Conservation (phyloP, 2,329 filamentous ascomycete species). For the Tolypocladium nubicola region DNA sequence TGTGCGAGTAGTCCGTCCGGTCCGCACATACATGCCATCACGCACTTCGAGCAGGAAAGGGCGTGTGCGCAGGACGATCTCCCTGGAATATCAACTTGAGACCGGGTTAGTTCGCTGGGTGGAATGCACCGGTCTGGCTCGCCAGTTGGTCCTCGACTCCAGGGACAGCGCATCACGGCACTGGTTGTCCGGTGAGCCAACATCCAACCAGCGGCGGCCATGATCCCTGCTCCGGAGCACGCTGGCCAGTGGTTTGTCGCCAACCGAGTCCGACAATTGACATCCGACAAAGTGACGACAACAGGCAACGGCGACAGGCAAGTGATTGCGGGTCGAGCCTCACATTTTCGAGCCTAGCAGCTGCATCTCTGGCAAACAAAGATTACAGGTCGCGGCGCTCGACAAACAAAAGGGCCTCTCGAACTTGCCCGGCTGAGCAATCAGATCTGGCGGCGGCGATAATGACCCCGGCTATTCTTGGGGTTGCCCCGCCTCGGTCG, state of each 20-base stretch:
- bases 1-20: too few relatives aligned
- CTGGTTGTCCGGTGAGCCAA: not conserved
- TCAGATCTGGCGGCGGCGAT: not conserved
- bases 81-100: not conserved
- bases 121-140: not conserved
- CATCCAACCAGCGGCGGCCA: not conserved
- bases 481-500: not conserved
- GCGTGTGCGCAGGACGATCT: not conserved
- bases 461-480: not conserved
- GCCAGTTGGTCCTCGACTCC: not conserved
- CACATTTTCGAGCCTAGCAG: not conserved
- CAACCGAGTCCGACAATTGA: not conserved
- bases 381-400: not conserved
- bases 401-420: not conserved
- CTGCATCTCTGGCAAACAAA: not conserved
- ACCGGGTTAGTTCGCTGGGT: not conserved
- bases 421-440: not conserved
- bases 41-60: not conserved
- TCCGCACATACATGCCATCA: too few relatives aligned
- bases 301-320: not conserved
- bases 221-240: not conserved
- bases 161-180: not conserved
- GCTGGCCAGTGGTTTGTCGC: not conserved
- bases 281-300: not conserved
- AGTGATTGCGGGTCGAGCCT: not conserved